These are phyloP conservation scores for Rhynchospora tenuis DNA, from an alignment of 176 grass and related monocot genomes.

Conservation along the genomic window DNA sequence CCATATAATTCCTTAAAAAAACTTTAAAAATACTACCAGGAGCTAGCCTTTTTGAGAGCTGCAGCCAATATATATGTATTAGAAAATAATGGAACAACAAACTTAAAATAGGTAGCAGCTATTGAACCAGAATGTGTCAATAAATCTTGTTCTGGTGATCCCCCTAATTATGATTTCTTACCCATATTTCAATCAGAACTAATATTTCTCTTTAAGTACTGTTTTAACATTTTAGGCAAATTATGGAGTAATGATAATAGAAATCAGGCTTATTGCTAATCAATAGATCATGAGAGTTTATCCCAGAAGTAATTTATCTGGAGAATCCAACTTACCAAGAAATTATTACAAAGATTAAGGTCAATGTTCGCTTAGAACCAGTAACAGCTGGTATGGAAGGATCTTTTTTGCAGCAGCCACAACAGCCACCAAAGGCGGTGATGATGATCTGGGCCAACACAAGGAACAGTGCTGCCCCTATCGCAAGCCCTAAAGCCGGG, in stretches of 20 bases:
- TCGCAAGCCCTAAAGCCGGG: constrained; percentile 15
- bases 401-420: constrained; percentile 14
- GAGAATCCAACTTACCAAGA: constrained; percentile 3
- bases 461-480: not conserved
- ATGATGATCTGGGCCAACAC: not conserved
- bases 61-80: not conserved
- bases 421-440: constrained; percentile 14
- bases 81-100: no score
- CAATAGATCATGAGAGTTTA: no score
- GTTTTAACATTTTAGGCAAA: no score
- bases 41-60: not conserved
- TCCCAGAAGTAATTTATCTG: not conserved
- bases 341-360: not conserved
- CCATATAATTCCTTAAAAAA: not conserved
- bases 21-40: no score
- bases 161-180: no score
- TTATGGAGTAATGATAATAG: no score
- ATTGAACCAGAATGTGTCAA: no score
- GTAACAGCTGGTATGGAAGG: not conserved
- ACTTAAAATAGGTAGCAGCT: no score
- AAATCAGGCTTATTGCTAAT: no score
- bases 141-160: no score
- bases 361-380: constrained; percentile 7
- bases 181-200: no score
- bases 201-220: no score